Conservation (phyloP, 2,329 filamentous ascomycete genomes). For the Diplodia sapinea region DNA sequence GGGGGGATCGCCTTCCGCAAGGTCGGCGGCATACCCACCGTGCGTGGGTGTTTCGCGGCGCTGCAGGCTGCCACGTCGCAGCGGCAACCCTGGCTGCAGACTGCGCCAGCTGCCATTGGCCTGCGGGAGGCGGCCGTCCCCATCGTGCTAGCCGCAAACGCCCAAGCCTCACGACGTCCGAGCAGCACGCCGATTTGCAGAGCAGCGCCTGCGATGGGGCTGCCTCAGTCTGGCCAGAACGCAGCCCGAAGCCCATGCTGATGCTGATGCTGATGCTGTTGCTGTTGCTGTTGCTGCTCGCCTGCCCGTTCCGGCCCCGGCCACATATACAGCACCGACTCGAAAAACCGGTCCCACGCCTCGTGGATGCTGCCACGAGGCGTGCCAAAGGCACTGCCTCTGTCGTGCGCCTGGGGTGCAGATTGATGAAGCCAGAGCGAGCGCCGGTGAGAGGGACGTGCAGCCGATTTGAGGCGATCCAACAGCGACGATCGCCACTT, state of each 20-base stretch:
- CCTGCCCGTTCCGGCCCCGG: not conserved
- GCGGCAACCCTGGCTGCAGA: not conserved
- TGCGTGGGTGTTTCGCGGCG: constrained; percentile 1
- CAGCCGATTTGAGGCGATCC: constrained; percentile 2
- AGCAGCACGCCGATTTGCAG: constrained; percentile 1
- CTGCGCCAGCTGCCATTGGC: not conserved
- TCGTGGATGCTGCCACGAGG: not conserved
- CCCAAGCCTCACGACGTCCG: not conserved
- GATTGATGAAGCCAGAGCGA: not conserved
- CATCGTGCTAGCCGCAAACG: not conserved
- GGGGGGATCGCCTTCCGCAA: constrained; percentile 1
- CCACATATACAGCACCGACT: not conserved
- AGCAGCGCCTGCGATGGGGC: not conserved
- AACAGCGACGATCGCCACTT: constrained; percentile 17
- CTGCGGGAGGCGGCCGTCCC: constrained; percentile 1
- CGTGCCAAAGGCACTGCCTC: constrained; percentile 8
- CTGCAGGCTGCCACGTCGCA: constrained; percentile 2
- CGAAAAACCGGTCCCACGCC: not conserved
- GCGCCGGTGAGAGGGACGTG: not conserved
- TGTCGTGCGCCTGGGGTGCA: not conserved
- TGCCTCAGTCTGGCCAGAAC: not conserved
- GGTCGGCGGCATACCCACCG: constrained; percentile 4
- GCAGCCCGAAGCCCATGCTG: not conserved
- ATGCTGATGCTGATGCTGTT: too few relatives aligned
- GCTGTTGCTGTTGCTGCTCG: not conserved